These are phyloP conservation scores for Fraxinus floribunda DNA, from an alignment of 305 asterid species.

Conservation along the genomic window DNA sequence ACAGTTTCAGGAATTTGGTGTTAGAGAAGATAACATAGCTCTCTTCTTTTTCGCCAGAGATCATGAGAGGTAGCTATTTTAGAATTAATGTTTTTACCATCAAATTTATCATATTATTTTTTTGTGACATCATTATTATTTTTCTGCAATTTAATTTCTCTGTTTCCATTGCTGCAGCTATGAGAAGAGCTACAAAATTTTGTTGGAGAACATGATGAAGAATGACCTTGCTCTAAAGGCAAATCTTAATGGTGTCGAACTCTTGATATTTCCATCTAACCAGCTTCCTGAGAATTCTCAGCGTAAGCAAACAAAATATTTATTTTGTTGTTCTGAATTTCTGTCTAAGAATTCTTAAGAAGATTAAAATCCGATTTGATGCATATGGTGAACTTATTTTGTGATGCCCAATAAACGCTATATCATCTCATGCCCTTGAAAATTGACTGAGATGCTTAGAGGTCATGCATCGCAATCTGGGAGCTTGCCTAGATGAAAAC, in stretches of 20 bases:
- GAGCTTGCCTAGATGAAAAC: not conserved
- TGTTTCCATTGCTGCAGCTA: conserved; percentile 55
- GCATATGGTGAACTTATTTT: not conserved
- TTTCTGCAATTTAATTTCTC: conserved; percentile 26
- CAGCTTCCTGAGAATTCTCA: conserved; percentile 77
- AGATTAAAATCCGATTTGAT: not conserved
- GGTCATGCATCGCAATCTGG: not conserved
- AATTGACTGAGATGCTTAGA: not conserved
- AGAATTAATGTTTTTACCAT: conserved; percentile 9
- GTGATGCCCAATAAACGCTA: not conserved
- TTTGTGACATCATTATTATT: not conserved
- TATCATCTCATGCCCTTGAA: not conserved
- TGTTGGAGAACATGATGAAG: conserved; percentile 79
- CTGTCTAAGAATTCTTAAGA: conserved; percentile 6
- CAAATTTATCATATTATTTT: conserved; percentile 12
- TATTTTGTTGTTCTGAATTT: conserved; percentile 11
- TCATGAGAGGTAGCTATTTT: conserved; percentile 55
- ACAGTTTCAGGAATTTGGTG: conserved; percentile 87
- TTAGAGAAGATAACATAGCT: conserved; percentile 71
- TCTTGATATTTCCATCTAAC: conserved; percentile 83
- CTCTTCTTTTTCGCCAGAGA: conserved; percentile 88
- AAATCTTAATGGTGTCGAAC: conserved; percentile 69
- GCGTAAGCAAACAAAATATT: conserved; percentile 49
- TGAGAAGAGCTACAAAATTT: conserved; percentile 63
- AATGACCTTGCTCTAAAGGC: conserved; percentile 84